phyloP scores from a whole-genome alignment of 2,329 filamentous ascomycete species.

The Berkeleyomyces basicola region DNA sequence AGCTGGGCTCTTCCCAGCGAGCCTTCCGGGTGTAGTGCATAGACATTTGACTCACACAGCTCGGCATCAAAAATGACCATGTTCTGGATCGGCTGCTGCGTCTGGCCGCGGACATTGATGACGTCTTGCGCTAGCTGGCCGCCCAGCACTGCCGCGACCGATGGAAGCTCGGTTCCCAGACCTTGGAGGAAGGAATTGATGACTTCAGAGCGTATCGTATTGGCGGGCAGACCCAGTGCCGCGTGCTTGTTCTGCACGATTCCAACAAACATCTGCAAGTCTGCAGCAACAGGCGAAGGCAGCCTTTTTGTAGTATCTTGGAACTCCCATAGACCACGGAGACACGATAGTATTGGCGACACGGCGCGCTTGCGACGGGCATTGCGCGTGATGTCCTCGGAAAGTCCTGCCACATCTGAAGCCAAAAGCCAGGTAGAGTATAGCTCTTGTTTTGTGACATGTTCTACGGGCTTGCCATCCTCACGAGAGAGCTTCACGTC shows the following conservation, averaged over 20 bases:
- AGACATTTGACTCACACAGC: constrained; percentile 59
- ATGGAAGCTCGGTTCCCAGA: constrained; percentile 65
- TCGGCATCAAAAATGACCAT: constrained; percentile 83
- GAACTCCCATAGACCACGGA: constrained; percentile 85
- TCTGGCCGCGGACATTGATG: constrained; percentile 82
- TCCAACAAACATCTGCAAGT: constrained; percentile 53
- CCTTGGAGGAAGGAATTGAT: constrained; percentile 77
- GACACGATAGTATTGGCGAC: constrained; percentile 68
- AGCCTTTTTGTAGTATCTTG: constrained; percentile 34
- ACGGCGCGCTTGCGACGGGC: constrained; percentile 53
- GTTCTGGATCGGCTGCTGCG: constrained; percentile 92
- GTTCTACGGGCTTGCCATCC: constrained; percentile 52
- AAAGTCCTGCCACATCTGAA: constrained; percentile 51
- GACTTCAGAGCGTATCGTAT: constrained; percentile 53
- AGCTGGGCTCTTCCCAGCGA: constrained; percentile 13
- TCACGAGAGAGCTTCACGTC: constrained; percentile 54
- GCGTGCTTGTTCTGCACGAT: constrained; percentile 65
- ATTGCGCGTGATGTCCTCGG: constrained; percentile 47
- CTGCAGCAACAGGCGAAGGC: constrained; percentile 20
- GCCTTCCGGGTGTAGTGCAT: constrained; percentile 60
- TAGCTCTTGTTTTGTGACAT: constrained; percentile 78
- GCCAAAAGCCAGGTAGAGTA: constrained; percentile 83
- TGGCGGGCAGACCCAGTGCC: constrained; percentile 50
- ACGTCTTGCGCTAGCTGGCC: constrained; percentile 89
- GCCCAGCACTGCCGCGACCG: constrained; percentile 76